Evolutionary conservation across 164 flowering plant genomes (phyloP).

Genomic region (Stephania japonica): DNA sequence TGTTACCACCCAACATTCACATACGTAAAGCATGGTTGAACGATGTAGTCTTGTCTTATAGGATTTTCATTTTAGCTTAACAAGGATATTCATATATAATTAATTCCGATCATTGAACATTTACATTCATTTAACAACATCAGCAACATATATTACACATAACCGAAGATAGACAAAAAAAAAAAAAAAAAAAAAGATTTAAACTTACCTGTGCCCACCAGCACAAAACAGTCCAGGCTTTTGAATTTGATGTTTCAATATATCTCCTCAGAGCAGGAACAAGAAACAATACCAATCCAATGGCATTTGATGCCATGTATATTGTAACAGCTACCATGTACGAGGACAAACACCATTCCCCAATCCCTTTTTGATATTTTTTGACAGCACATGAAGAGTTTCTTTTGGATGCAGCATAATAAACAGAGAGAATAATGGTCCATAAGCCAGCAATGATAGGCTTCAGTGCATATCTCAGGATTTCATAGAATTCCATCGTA

Average conservation of each 20-base stretch:
- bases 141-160: neutral
- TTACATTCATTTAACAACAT: neutral
- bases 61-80: neutral
- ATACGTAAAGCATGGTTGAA: no score
- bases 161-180: neutral
- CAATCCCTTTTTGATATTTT: slow-evolving; percentile 44
- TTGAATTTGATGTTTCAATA: slow-evolving; percentile 70
- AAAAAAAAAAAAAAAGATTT: neutral
- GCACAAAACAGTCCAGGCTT: slow-evolving; percentile 42
- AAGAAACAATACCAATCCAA: slow-evolving; percentile 73
- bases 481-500: slow-evolving; percentile 49
- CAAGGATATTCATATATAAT: neutral
- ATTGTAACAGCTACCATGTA: slow-evolving; percentile 73
- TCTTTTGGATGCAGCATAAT: slow-evolving; percentile 51
- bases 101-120: neutral
- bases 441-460: slow-evolving; percentile 61
- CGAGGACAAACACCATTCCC: slow-evolving; percentile 73
- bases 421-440: slow-evolving; percentile 77
- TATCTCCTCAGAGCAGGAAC: slow-evolving; percentile 76
- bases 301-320: slow-evolving; percentile 64
- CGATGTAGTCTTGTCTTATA: no score
- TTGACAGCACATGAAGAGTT: slow-evolving; percentile 59
- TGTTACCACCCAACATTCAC: no score
- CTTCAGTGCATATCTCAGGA: slow-evolving; percentile 44
- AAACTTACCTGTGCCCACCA: slow-evolving; percentile 87